Evolutionary conservation across 257 asterid species (phyloP), one percentile per base, ranked within the genome.

Genomic region (Parsonsia alboflavescens): DNA sequence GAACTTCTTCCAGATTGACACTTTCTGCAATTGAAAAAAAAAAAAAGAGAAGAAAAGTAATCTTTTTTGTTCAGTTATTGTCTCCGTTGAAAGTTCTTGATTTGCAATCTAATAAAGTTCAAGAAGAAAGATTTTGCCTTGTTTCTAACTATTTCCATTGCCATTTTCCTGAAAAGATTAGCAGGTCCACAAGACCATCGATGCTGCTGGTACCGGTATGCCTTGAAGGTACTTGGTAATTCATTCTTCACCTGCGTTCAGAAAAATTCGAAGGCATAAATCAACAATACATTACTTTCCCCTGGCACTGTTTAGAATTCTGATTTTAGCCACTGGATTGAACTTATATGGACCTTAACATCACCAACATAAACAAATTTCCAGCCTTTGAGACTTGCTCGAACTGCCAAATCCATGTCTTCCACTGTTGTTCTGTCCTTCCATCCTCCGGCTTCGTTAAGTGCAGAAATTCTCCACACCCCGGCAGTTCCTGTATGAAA

Each of bases 171-270:
- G 85, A 89, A 91, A 70, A 91, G 80, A 82, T 91, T 88, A 57
- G 97, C 96, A 8, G 97, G 97, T 19, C 96, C 97, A 73, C 88
- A 89, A 5, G 91, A 86, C 97, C 97, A 87, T 10, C 97, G 81
- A 67, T 89, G 92, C 84, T 91, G 97, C 77, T 89, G 96, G 71
- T 85, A 88, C 4, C 93, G 84, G 69, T 79, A 85, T 13, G 96
- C 89, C 80, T 85, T 89, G 77, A 89, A 88, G 65, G 89, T 82
- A 79, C 96, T 88, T 0, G 97, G 96, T 68, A 91, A 89, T 76
- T 91, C 97, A 52, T 88, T 91, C 78, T 82, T 88, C 62, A 91
- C 97, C 95, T 88, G 79, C 30, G 54, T 68, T 59, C 59, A 19
- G 42, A 63, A 69, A 73, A 69, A 73, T 59, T 11, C 24, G 9